A percentile compares a stretch with the other conserved stretches of the same genome.
Conservation (phyloP, 495 filamentous ascomycete species). For the Evernia prunastri region DNA sequence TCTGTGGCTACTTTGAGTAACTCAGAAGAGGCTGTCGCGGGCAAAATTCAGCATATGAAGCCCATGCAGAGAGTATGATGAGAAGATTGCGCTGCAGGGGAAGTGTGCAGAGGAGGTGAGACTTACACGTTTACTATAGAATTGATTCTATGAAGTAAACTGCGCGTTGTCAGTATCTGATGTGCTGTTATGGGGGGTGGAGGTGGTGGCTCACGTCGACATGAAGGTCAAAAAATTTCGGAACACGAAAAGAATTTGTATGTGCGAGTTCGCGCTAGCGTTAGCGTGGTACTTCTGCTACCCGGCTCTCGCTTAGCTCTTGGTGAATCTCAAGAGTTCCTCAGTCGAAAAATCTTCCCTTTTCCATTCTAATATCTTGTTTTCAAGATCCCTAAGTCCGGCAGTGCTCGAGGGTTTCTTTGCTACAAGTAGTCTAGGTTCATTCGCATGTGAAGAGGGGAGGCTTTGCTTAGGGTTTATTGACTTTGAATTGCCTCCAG, state of each 20-base stretch:
- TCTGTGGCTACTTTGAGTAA: constrained; percentile 73
- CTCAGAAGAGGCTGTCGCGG: constrained; percentile 51
- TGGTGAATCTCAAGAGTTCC: background rate
- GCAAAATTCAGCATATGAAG: background rate
- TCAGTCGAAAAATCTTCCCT: too few species aligned
- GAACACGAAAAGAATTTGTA: background rate
- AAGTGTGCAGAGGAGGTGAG: background rate
- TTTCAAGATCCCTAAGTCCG: too few species aligned
- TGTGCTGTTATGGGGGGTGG: background rate
- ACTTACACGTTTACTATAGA: constrained; percentile 69
- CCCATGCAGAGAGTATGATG: background rate
- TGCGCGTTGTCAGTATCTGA: background rate
- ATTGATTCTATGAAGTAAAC: constrained; percentile 68
- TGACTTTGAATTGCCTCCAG: too few species aligned
- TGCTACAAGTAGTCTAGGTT: too few species aligned
- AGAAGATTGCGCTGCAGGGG: background rate
- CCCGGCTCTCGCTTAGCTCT: constrained; percentile 9
- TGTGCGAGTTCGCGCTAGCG: background rate
- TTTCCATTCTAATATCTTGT: too few species aligned
- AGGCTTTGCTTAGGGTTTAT: too few species aligned
- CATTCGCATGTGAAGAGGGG: too few species aligned
- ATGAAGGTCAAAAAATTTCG: background rate
- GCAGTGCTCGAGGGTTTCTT: too few species aligned
- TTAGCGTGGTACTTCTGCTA: background rate
- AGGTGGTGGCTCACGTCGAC: constrained; percentile 5